A percentile compares a stretch with the other conserved stretches of the same genome.
These are phyloP conservation scores for Leishmania tarentolae DNA, from an alignment of 208 protist species.

Conservation along the genomic window DNA sequence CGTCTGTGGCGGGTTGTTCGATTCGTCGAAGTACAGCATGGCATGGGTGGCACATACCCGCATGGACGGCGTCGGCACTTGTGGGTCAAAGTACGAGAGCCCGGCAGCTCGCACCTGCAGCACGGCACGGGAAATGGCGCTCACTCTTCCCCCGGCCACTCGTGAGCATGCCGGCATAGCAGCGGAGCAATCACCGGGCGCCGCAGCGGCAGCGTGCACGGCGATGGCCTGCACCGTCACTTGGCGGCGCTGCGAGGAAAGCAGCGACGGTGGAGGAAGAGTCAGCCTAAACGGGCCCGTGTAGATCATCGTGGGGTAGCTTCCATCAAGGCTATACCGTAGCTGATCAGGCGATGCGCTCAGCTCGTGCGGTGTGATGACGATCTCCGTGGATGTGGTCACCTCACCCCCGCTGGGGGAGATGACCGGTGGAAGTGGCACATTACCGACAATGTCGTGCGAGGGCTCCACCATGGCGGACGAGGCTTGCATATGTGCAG, in stretches of 20 bases:
- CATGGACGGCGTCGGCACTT: constrained; percentile 57
- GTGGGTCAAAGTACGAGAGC: constrained; percentile 66
- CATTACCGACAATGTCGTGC: background rate
- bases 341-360: constrained; percentile 64
- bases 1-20: constrained; percentile 49
- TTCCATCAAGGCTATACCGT: constrained; percentile 83
- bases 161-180: background rate
- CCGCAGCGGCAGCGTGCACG: constrained; percentile 20
- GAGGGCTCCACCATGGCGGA: constrained; percentile 6
- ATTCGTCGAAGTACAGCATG: constrained; percentile 83
- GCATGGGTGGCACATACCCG: constrained; percentile 51
- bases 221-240: constrained; percentile 60
- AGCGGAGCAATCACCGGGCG: background rate
- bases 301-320: constrained; percentile 74
- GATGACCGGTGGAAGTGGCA: constrained; percentile 53
- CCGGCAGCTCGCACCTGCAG: constrained; percentile 57
- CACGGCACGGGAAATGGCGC: constrained; percentile 45
- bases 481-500: background rate
- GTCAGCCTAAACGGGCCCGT: constrained; percentile 76
- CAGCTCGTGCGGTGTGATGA: constrained; percentile 52
- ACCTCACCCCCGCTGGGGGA: constrained; percentile 62
- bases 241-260: constrained; percentile 21
- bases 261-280: constrained; percentile 37
- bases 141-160: constrained; percentile 20
- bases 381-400: constrained; percentile 70